Percentiles rank a stretch among this genome's conserved stretches.
Conservation (phyloP, 345 rosid genomes). For the Eucalyptus cloeziana region DNA sequence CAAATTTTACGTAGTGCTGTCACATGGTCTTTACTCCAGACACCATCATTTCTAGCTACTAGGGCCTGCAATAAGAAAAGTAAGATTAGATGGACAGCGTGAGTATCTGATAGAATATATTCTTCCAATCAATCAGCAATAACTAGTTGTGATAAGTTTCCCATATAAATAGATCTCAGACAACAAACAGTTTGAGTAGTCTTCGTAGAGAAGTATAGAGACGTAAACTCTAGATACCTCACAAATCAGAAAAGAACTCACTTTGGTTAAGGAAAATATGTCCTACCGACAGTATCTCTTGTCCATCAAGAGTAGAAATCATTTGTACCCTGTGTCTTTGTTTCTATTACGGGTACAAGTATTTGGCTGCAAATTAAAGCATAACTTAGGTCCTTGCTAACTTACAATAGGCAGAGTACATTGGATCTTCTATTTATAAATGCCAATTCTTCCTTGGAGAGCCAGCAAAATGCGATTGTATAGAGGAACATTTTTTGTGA, state of each 20-base stretch:
- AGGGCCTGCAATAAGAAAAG: conserved; percentile 50
- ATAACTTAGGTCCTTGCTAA: neutral
- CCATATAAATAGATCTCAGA: neutral
- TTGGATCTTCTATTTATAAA: neutral
- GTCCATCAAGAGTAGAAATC: neutral
- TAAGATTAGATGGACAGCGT: neutral
- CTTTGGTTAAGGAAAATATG: neutral
- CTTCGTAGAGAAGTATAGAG: neutral
- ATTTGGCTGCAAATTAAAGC: neutral
- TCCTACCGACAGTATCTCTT: neutral
- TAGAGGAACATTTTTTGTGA: neutral
- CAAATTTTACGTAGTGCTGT: conserved; percentile 83
- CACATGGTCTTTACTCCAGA: conserved; percentile 94
- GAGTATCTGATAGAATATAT: neutral
- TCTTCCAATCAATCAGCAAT: neutral
- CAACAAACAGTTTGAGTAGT: neutral
- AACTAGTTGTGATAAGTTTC: neutral
- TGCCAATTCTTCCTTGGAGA: neutral
- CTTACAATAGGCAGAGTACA: neutral
- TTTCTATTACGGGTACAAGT: neutral
- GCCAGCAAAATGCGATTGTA: neutral
- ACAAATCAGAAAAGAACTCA: neutral
- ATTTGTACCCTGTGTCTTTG: neutral
- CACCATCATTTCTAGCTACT: conserved; percentile 93
- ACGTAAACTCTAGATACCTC: neutral